Conservation (phyloP, 2,329 filamentous ascomycete genomes). For the Fusarium sp. region DNA sequence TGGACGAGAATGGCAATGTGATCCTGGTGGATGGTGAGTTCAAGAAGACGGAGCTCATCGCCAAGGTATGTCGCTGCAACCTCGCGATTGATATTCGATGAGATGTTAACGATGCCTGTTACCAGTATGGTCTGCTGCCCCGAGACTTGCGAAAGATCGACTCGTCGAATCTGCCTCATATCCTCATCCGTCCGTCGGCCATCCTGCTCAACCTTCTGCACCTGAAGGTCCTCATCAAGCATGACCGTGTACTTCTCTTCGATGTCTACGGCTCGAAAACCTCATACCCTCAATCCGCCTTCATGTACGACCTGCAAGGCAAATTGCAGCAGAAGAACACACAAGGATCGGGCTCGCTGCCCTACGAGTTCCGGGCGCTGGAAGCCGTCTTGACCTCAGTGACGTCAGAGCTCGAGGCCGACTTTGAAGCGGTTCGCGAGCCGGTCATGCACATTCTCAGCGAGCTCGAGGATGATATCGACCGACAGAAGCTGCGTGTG, state of each 20-base stretch:
- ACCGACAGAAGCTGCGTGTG: conserved; percentile 90
- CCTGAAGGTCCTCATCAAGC: conserved; percentile 93
- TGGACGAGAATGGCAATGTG: conserved; percentile 91
- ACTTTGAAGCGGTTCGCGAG: conserved; percentile 93
- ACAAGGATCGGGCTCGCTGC: conserved; percentile 71
- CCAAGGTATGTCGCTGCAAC: conserved; percentile 73
- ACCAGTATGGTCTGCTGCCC: conserved; percentile 87
- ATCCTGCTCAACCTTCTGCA: conserved; percentile 98
- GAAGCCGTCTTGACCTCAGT: conserved; percentile 96
- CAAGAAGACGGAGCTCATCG: conserved; percentile 96
- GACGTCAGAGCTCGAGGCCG: conserved; percentile 89
- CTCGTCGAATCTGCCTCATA: conserved; percentile 93
- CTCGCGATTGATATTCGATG: background rate
- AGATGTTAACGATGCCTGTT: conserved; percentile 13
- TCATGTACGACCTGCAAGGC: conserved; percentile 97
- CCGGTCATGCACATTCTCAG: conserved; percentile 89
- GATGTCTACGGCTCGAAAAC: conserved; percentile 96
- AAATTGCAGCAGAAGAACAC: conserved; percentile 85
- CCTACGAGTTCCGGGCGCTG: conserved; percentile 95
- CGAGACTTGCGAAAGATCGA: conserved; percentile 98
- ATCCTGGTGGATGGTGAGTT: conserved; percentile 95
- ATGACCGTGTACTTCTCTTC: conserved; percentile 93
- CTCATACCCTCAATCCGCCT: conserved; percentile 94
- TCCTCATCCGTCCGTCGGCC: conserved; percentile 90
- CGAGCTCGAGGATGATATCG: conserved; percentile 96